Base-by-base conservation (phyloP, 805 yeast species). In the Metschnikowia aberdeeniae region DNA sequence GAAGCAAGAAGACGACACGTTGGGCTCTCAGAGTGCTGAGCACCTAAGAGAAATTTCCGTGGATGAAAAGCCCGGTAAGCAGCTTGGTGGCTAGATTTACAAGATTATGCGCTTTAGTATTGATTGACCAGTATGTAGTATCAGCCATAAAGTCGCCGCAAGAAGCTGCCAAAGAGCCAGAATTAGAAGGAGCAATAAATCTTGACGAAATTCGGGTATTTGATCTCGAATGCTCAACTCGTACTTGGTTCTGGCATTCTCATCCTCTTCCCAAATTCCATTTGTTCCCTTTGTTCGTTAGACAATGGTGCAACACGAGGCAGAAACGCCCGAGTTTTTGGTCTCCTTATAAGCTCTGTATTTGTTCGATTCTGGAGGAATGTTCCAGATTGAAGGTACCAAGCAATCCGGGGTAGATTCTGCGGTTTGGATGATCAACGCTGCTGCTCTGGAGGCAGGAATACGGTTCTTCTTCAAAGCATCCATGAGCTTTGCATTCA, bases 381-480 rank as follows among this genome's bases (percentile, higher is more conserved):
- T 46, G 14, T 56, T 53, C 78, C 80, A 76, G 9, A 74, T 42
- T 5, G 62, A 55, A 1, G 79, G 75, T n/a, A 77, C 59, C 35
- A 78, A 60, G 36, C 70, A 69, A 57, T 78, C 82, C 3, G 72
- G 70, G 6, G 73, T 71, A 19, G 64, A 68, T 43, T 72, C 68
- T 6, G 72, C 65, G 38, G 64, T 70, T 44, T 73, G 66, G 11
- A 77, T 70, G 17, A 76, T 64, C 43, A 73, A 62, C 31, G 75
- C 63, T 6, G 82, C 76, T 6, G 85, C 84, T 54, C 77, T 77
- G 5, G 87, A 80, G 7, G 86, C 82, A 28, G 81, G 78, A 2
- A 82, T 78, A 49, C 89, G 67, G 10, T 82, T 82, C 43, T 77
- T 64, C 3, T 72, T 58, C 32, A 85, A 58, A 35, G 78, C 75